phyloP scores from a whole-genome alignment of 805 yeast species.

The Schizosaccharomyces cryophilus region DNA sequence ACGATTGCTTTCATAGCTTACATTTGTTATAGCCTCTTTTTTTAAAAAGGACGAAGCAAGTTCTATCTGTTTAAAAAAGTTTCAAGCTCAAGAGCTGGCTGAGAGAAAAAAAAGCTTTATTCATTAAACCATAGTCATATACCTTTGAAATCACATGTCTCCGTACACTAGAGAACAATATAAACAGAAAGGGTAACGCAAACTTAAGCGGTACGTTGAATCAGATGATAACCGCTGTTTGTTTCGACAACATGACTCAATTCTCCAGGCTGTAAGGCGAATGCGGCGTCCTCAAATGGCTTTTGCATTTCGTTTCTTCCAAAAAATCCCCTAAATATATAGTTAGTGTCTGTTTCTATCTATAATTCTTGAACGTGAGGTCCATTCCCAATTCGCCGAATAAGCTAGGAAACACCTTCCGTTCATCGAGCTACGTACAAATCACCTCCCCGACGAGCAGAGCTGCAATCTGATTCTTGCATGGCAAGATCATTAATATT shows the following conservation, averaged over 20 bases:
- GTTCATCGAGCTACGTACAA: constrained; percentile 14
- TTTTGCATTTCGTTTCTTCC: constrained; percentile 91
- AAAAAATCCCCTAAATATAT: constrained; percentile 32
- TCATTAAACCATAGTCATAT: too few relatives aligned
- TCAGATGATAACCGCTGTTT: constrained; percentile 73
- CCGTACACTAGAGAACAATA: too few relatives aligned
- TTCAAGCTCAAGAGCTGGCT: too few relatives aligned
- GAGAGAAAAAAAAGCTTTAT: too few relatives aligned
- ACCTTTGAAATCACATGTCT: too few relatives aligned
- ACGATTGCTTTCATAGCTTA: too few relatives aligned
- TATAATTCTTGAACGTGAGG: not conserved
- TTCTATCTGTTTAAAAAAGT: too few relatives aligned
- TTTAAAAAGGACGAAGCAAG: too few relatives aligned
- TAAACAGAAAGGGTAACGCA: not conserved
- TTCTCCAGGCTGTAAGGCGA: constrained; percentile 59
- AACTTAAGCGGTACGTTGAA: constrained; percentile 27
- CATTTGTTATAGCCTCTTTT: too few relatives aligned
- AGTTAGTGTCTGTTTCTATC: not conserved
- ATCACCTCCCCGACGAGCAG: constrained; percentile 75
- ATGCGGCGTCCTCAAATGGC: constrained; percentile 70
- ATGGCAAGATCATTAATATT: constrained; percentile 48
- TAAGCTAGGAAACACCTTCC: not conserved
- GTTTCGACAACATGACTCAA: constrained; percentile 63
- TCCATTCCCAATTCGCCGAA: not conserved
- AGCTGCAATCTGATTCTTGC: constrained; percentile 71